phyloP scores from a whole-genome alignment of 441 rosid species.

The Metrosideros polymorpha region DNA sequence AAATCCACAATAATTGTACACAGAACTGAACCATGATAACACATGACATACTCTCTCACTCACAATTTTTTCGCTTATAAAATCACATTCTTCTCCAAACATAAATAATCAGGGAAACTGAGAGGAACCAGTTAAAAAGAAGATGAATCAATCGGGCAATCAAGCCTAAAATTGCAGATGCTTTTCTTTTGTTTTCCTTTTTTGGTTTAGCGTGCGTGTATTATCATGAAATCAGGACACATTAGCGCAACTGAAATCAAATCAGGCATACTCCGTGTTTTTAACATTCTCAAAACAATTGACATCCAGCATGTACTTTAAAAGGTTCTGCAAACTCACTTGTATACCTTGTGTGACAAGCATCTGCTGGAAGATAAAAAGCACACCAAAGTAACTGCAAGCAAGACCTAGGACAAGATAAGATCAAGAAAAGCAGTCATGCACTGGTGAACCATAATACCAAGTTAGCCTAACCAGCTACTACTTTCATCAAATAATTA shows the following conservation, averaged over 20 bases:
- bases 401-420: constrained; percentile 54
- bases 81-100: neutral
- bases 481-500: neutral
- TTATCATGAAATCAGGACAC: neutral
- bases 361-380: constrained; percentile 59
- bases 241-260: neutral
- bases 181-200: neutral
- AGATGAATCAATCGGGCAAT: neutral
- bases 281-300: neutral
- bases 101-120: neutral
- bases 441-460: neutral
- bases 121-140: neutral
- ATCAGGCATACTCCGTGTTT: neutral
- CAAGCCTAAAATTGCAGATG: neutral
- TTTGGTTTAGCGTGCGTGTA: neutral
- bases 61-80: neutral
- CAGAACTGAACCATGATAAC: neutral
- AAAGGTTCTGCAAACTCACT: constrained; percentile 62
- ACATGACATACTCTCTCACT: neutral
- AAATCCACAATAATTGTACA: neutral
- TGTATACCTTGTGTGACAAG: constrained; percentile 84
- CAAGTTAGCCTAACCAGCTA: neutral
- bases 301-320: constrained; percentile 1
- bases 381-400: constrained; percentile 80
- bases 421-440: neutral